A percentile compares a stretch with the other conserved stretches of the same genome.
Conservation (phyloP, 495 filamentous ascomycete species). For the Collariella sp. region DNA sequence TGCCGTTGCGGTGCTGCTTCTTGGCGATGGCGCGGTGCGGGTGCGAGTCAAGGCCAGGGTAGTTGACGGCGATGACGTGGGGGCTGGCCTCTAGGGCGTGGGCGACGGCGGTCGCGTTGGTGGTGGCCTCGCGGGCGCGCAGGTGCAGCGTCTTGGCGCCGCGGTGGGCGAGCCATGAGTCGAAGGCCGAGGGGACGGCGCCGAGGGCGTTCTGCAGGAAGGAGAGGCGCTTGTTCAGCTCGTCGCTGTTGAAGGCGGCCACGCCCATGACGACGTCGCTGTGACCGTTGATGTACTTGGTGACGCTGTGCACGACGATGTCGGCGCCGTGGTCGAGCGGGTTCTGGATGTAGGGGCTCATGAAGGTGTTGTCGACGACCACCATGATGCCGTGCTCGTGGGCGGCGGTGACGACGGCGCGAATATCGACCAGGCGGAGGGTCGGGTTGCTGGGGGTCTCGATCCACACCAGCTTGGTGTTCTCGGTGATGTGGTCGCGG, state of each 20-base stretch:
- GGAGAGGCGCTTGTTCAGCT: constrained; percentile 62
- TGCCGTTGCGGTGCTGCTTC: constrained; percentile 85
- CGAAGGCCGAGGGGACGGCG: constrained; percentile 87
- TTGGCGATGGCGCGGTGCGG: constrained; percentile 74
- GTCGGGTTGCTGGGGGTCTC: constrained; percentile 94
- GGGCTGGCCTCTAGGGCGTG: constrained; percentile 67
- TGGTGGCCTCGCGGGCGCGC: constrained; percentile 72
- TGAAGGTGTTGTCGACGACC: constrained; percentile 97
- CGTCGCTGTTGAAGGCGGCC: constrained; percentile 85
- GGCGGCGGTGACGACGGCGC: constrained; percentile 67
- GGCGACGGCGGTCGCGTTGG: constrained; percentile 75
- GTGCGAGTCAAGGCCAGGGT: constrained; percentile 83
- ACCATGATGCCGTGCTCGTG: constrained; percentile 86
- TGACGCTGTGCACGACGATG: constrained; percentile 98
- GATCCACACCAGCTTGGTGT: constrained; percentile 97
- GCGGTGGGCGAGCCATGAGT: constrained; percentile 98
- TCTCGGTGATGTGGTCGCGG: constrained; percentile 68
- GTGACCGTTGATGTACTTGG: constrained; percentile 99
- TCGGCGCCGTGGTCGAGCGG: constrained; percentile 92
- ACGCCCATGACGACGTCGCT: constrained; percentile 97
- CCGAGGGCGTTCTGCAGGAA: constrained; percentile 98
- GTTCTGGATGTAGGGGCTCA: constrained; percentile 93
- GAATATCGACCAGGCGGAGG: constrained; percentile 82
- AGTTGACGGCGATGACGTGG: constrained; percentile 81
- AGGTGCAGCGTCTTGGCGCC: constrained; percentile 96